These are phyloP conservation scores for Lactarius indigo DNA, from an alignment of 768 basidiomycete species.

Conservation along the genomic window DNA sequence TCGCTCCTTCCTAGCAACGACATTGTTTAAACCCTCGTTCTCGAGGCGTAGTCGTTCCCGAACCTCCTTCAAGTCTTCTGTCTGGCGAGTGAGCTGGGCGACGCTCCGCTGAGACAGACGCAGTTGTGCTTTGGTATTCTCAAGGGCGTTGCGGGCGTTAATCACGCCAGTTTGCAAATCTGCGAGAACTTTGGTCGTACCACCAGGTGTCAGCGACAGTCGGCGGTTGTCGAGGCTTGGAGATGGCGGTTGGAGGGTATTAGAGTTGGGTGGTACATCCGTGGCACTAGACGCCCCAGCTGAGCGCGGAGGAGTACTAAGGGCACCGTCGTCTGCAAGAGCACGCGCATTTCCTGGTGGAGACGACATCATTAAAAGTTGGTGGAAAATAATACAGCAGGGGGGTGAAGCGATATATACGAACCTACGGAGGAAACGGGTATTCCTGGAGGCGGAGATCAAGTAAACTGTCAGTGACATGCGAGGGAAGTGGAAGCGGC, in stretches of 20 bases:
- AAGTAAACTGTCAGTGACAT: neutral
- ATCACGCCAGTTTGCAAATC: conserved; percentile 83
- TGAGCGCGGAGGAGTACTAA: conserved; percentile 31
- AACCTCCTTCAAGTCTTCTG: conserved; percentile 85
- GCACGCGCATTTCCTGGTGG: conserved; percentile 80
- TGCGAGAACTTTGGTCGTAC: conserved; percentile 83
- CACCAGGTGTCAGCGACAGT: conserved; percentile 64
- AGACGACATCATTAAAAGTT: conserved; percentile 15
- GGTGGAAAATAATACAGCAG: neutral
- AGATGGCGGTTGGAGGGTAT: conserved; percentile 26
- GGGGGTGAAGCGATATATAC: conserved; percentile 19
- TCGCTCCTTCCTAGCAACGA: conserved; percentile 84
- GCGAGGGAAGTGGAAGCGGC: conserved; percentile 23
- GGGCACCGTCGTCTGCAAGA: conserved; percentile 68
- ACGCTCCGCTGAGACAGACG: conserved; percentile 79
- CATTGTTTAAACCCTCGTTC: conserved; percentile 85
- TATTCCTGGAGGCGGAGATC: conserved; percentile 48
- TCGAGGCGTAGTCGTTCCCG: conserved; percentile 78
- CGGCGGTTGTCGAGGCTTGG: conserved; percentile 41
- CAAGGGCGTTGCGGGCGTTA: conserved; percentile 74
- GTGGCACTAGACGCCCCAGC: conserved; percentile 33
- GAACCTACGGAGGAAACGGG: conserved; percentile 27
- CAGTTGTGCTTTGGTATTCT: conserved; percentile 82
- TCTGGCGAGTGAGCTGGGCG: conserved; percentile 78
- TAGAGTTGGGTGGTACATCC: conserved; percentile 31